Conservation (phyloP, 768 basidiomycete genomes). For the Zangia roseola region DNA sequence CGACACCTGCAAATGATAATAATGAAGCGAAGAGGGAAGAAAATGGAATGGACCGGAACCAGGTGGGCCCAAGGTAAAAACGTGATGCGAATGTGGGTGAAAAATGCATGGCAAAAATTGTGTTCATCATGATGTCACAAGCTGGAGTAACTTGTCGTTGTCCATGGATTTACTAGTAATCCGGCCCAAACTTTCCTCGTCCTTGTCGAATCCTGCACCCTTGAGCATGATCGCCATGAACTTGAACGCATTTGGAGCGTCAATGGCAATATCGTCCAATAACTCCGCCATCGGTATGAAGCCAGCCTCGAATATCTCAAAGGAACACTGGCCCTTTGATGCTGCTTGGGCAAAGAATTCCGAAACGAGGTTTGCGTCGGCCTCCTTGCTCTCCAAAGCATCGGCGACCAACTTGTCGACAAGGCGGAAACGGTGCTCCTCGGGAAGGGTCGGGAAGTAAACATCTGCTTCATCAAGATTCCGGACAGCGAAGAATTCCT, state of each 20-base stretch:
- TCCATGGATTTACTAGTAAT: slow-evolving; percentile 63
- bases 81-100: slow-evolving; percentile 13
- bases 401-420: slow-evolving; percentile 72
- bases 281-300: slow-evolving; percentile 67
- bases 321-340: slow-evolving; percentile 57
- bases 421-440: slow-evolving; percentile 58
- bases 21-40: slow-evolving; percentile 1
- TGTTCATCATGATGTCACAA: slow-evolving; percentile 44
- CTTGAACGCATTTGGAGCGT: slow-evolving; percentile 83
- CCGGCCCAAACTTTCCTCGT: slow-evolving; percentile 54
- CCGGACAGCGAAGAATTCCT: slow-evolving; percentile 85
- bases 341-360: slow-evolving; percentile 67
- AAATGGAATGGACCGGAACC: slow-evolving; percentile 11
- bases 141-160: slow-evolving; percentile 55
- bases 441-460: slow-evolving; percentile 77
- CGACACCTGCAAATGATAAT: slow-evolving; percentile 7
- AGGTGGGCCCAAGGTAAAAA: slow-evolving; percentile 10
- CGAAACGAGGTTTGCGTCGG: slow-evolving; percentile 74
- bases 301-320: slow-evolving; percentile 70
- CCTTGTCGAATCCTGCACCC: slow-evolving; percentile 56
- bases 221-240: slow-evolving; percentile 75
- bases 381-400: slow-evolving; percentile 80
- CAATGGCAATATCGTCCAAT: slow-evolving; percentile 86
- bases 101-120: slow-evolving; percentile 12
- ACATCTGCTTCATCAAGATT: slow-evolving; percentile 84